Base-by-base conservation (phyloP, 2,329 filamentous ascomycete species). In the Periconia macrospinosa region DNA sequence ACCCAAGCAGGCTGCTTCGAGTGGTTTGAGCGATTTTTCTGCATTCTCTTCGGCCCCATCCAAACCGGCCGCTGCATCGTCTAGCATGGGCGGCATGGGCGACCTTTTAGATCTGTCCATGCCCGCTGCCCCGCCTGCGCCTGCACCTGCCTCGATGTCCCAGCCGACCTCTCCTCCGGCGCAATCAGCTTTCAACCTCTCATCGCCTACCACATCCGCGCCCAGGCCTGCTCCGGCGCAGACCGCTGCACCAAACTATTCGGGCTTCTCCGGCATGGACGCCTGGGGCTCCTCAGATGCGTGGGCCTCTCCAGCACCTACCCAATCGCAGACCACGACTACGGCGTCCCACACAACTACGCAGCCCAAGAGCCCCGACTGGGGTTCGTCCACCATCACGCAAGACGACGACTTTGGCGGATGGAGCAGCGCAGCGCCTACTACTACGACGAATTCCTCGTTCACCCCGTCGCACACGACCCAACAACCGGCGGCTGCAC, bases 331-430 rank as follows among this genome's bases (percentile, higher is more conserved):
- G 13, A 63, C 69, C 30, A 57, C 75, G 14, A 62, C 69, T 15
- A 45, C 73, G 9, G 64, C 72, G 1, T 52, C 73, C 3, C 56
- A 63, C 1, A 51, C 63, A 64, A 77, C 76, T 69, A 77, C 63
- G 55, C 76, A 60, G 64, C 77, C 60, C 59, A 80, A 69, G 72
- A 78, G 53, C 47, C 73, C 84, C 30, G 81, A 84, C 1, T 82
- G 82, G 61, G 87, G 88, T 20, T 88, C 70, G 49, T 71, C 69
- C 1, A 70, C 73, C 17, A 89, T 96, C 2, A 83, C 89, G 35
- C 89, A 90, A 0, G 93, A 97, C 65, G 93, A 97, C 74, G 93
- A 97, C 69, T 97, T 97, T 77, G 93, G 93, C 18, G 92, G 93
- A 13, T 97, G 93, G 93, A 86, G 90, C 45, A 95, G 91, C 69